Evolutionary conservation across 2,329 filamentous ascomycete genomes (phyloP).

Genomic region (Sclerotinia borealis): DNA sequence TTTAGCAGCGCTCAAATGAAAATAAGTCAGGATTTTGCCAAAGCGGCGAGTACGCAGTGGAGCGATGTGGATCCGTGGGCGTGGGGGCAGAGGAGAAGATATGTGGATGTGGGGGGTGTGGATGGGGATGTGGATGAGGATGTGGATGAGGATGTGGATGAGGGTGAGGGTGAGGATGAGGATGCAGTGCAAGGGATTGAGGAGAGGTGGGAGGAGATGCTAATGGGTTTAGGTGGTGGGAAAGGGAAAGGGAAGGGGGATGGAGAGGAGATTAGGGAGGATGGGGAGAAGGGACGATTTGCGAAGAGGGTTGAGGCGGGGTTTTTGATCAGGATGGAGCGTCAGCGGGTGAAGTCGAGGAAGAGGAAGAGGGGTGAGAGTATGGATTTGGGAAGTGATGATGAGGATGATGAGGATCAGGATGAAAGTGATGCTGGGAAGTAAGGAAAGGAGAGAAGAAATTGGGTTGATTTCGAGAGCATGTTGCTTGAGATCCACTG

Average conservation of each 20-base stretch:
- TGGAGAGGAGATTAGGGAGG: not conserved
- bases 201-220: conserved; percentile 10
- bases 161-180: conserved; percentile 6
- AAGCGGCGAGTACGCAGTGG: not conserved
- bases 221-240: no score
- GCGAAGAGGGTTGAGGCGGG: not conserved
- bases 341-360: not conserved
- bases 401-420: not conserved
- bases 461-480: not conserved
- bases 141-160: no score
- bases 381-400: not conserved
- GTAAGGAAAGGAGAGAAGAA: not conserved
- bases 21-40: conserved; percentile 9
- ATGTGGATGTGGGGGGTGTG: no score
- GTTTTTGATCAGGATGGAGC: not conserved
- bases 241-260: not conserved
- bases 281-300: not conserved
- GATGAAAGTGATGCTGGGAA: not conserved
- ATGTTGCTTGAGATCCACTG: not conserved
- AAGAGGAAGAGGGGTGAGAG: not conserved
- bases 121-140: no score
- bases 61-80: conserved; percentile 10
- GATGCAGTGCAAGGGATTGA: not conserved
- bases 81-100: conserved; percentile 9
- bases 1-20: not conserved